Conservation (phyloP, 768 basidiomycete species). For the Leccinum pellstonianum region DNA sequence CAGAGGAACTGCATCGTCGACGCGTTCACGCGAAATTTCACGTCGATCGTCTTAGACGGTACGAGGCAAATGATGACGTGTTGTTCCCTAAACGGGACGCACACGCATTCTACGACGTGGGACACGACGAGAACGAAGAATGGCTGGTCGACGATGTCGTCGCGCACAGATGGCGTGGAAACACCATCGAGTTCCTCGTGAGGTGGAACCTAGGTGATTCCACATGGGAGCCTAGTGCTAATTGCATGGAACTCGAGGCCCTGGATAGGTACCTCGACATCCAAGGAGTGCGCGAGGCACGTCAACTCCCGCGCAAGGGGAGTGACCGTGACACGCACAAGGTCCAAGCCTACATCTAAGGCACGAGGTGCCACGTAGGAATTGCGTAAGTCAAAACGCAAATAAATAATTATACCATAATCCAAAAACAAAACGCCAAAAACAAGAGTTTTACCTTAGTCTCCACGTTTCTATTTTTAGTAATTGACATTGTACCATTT, state of each 20-base stretch:
- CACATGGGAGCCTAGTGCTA: not conserved
- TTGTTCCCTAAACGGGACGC: not conserved
- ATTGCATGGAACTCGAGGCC: not conserved
- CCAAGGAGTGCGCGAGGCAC: not conserved
- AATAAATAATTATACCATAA: no score
- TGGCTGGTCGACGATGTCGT: not conserved
- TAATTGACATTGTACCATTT: no score
- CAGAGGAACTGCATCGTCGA: not conserved
- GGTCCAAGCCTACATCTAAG: no score
- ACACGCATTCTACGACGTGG: not conserved
- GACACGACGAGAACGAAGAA: not conserved
- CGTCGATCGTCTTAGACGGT: rapidly evolving
- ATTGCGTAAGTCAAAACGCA: no score
- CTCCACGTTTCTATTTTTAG: no score
- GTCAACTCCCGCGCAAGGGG: not conserved
- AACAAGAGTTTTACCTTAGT: no score
- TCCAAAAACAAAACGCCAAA: no score
- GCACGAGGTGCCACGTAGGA: no score
- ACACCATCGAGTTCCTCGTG: not conserved
- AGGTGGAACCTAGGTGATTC: not conserved
- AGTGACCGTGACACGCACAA: no score
- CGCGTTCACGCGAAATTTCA: not conserved
- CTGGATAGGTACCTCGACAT: not conserved
- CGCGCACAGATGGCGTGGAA: not conserved
- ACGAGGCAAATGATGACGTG: not conserved